Conservation (phyloP, 2,329 filamentous ascomycete genomes). For the Penicillium sp. region DNA sequence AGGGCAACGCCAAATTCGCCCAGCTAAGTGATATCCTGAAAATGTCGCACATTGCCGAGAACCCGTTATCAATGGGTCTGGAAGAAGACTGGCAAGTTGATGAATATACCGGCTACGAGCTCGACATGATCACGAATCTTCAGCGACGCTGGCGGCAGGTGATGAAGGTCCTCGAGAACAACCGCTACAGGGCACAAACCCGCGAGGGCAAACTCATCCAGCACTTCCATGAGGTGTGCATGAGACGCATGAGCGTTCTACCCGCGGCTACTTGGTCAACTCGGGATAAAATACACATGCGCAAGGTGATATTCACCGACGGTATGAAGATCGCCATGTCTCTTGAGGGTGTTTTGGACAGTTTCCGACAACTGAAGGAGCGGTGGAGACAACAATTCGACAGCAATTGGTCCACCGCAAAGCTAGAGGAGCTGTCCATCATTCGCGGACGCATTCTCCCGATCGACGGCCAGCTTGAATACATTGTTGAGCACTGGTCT, state of each 20-base stretch:
- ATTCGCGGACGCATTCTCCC: constrained; percentile 4
- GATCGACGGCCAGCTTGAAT: constrained; percentile 3
- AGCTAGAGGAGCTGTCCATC: constrained; percentile 12
- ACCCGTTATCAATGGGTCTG: neutral
- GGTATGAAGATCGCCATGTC: constrained; percentile 5
- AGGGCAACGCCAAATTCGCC: neutral
- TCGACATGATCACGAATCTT: constrained; percentile 5
- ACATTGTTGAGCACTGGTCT: constrained; percentile 8
- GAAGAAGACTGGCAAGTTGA: neutral
- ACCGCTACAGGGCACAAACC: neutral
- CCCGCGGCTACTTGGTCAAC: neutral
- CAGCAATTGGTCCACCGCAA: neutral
- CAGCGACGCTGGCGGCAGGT: constrained; percentile 17
- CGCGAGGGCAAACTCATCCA: constrained; percentile 1
- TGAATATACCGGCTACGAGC: constrained; percentile 9
- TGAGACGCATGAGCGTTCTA: neutral
- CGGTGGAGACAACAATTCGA: constrained; percentile 6
- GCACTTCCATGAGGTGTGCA: constrained; percentile 1
- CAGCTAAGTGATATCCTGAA: constrained; percentile 5
- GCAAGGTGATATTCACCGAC: constrained; percentile 16
- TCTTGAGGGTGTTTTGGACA: neutral
- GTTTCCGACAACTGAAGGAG: constrained; percentile 2
- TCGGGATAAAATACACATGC: constrained; percentile 7
- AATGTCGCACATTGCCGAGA: neutral
- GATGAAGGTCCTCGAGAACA: neutral